phyloP scores from a whole-genome alignment of 768 basidiomycete species.

The Pleurotus ostreatus region DNA sequence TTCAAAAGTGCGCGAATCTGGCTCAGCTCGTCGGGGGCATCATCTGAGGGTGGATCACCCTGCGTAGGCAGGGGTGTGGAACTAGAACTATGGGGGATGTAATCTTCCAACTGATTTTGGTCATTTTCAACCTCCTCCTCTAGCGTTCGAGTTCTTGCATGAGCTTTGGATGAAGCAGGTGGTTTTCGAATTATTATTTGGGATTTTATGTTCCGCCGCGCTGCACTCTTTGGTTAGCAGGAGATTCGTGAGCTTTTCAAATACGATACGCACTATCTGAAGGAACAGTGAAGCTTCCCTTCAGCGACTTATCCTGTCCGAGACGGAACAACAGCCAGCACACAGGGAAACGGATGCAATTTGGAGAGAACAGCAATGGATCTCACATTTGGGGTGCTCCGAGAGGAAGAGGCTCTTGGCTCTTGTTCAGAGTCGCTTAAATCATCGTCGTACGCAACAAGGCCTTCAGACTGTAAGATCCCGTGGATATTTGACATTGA shows the following conservation, averaged over 20 bases:
- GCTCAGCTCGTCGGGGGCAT: conserved; percentile 43
- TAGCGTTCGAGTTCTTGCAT: conserved; percentile 45
- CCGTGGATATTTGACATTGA: no score
- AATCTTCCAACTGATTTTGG: conserved; percentile 7
- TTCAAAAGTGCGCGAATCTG: conserved; percentile 52
- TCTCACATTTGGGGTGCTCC: conserved; percentile 56
- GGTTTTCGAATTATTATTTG: conserved; percentile 60
- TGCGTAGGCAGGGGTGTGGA: conserved; percentile 13
- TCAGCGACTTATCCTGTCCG: conserved; percentile 61
- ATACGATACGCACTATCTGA: conserved; percentile 39
- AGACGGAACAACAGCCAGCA: conserved; percentile 54
- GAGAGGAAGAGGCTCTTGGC: conserved; percentile 27
- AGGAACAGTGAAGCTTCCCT: conserved; percentile 27
- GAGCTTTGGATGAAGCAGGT: conserved; percentile 40
- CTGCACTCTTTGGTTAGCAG: conserved; percentile 17
- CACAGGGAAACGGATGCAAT: conserved; percentile 56
- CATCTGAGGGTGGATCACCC: conserved; percentile 12
- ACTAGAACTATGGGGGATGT: conserved; percentile 8
- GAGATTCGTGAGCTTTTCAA: no score
- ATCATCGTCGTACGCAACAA: conserved; percentile 62
- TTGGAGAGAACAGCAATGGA: conserved; percentile 31
- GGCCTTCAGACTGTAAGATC: conserved; percentile 30
- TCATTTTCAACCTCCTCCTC: conserved; percentile 34
- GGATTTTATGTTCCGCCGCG: conserved; percentile 41
- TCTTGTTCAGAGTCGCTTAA: conserved; percentile 51